Base-by-base conservation (phyloP, 495 filamentous ascomycete genomes). In the Talaromyces adpressus region DNA sequence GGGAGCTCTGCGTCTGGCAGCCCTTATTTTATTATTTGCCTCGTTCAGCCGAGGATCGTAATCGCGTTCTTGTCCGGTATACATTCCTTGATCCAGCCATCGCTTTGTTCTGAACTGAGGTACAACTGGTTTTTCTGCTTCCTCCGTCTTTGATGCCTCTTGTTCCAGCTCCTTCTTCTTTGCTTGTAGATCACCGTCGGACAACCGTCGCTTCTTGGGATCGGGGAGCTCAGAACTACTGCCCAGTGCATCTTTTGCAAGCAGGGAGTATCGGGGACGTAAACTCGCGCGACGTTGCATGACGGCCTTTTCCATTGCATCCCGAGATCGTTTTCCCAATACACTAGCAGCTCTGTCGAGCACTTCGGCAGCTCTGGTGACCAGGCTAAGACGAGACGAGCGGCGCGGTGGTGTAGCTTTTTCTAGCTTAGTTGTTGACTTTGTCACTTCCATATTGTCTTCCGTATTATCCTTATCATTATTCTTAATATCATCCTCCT, bases 31-130 rank as follows among this genome's bases (percentile, higher is more conserved):
- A 68, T 82, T 88, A 73, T 84, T 85, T 66, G 77, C 78, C 70
- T 91, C 88, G 57, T 81, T 82, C 9, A 84, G 82, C 64, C 85
- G 83, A 54, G 82, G 75, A 60, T 90, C 78, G 62, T 89, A 84
- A 2, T 82, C 64, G 0, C 82, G 82, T 34, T 90, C 83, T 69
- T 97, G 94, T 18, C 93, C 94, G 4, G 91, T 85, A 69, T 95
- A 98, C n/a, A 98, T 75, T 2, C 93, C 93, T 68, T 91, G 88
- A 61, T 81, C 76, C 57, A 93, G 70, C 87, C 90, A 97, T 41
- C 85, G 81, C 80, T 93, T 95, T 41, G 69, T 68, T 64, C 69
- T 78, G 54, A 68, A 70, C 29, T 72, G 74, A 5, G 77, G 73
- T 65, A 75, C 74, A 62, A 74, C 75, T 62, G 68, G 69, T 58